These are phyloP conservation scores for Fusarium lyarnte DNA, from an alignment of 2,329 filamentous ascomycete genomes.

Conservation along the genomic window DNA sequence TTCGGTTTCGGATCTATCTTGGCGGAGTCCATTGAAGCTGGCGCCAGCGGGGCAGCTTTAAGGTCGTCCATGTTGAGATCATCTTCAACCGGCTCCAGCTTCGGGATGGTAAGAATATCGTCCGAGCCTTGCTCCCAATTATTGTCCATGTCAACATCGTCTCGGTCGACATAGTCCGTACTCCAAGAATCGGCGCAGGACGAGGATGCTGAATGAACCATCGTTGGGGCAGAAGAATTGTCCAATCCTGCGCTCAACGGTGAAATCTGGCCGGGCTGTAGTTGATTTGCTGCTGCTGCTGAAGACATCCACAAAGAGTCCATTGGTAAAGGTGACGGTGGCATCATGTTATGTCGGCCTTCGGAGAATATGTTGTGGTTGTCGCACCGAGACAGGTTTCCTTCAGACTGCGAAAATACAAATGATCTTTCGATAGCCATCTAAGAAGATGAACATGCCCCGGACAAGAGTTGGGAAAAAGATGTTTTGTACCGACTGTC, in stretches of 20 bases:
- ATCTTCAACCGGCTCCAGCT: constrained; percentile 67
- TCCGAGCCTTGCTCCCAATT: constrained; percentile 60
- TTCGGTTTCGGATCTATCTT: constrained; percentile 58
- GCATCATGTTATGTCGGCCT: constrained; percentile 40
- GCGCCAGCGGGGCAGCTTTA: constrained; percentile 51
- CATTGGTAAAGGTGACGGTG: constrained; percentile 48
- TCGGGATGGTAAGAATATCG: constrained; percentile 60
- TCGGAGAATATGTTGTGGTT: constrained; percentile 57
- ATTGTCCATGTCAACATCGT: constrained; percentile 53
- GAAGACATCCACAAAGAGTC: constrained; percentile 45
- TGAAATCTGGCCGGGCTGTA: constrained; percentile 61
- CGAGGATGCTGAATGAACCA: constrained; percentile 58
- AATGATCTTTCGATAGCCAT: constrained; percentile 59
- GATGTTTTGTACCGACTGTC: constrained; percentile 7
- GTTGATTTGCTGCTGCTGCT: constrained; percentile 40
- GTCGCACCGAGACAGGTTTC: constrained; percentile 58
- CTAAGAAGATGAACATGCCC: constrained; percentile 38
- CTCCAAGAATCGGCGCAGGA: constrained; percentile 59
- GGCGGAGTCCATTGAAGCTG: constrained; percentile 33
- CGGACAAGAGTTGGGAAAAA: constrained; percentile 3
- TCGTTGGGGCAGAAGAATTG: constrained; percentile 53
- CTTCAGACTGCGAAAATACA: constrained; percentile 53
- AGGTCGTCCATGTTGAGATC: constrained; percentile 64
- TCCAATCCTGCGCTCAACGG: constrained; percentile 63
- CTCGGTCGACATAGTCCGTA: constrained; percentile 51